These are phyloP conservation scores for Inga oerstediana DNA, from an alignment of 306 rosid genomes.

Conservation along the genomic window DNA sequence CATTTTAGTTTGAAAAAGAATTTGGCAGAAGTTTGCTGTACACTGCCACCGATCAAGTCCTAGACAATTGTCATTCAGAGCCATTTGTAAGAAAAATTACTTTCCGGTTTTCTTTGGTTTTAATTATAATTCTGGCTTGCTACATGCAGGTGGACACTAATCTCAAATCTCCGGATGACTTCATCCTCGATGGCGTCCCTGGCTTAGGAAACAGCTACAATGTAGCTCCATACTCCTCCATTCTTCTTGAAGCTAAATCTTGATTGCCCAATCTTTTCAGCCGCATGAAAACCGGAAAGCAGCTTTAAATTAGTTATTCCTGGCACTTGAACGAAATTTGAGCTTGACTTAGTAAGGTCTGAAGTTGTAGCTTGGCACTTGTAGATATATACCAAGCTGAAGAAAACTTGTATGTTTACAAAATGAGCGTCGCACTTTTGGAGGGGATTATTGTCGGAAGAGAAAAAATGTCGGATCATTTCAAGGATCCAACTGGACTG, in stretches of 20 bases:
- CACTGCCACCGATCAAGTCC: background rate
- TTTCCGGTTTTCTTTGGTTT: background rate
- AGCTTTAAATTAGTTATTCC: conserved; percentile 15
- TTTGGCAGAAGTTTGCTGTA: conserved; percentile 15
- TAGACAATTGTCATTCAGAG: conserved; percentile 2
- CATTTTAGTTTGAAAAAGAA: conserved; percentile 10
- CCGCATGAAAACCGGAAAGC: conserved; percentile 15
- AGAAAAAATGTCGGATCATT: conserved; percentile 17
- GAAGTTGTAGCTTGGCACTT: conserved; percentile 18
- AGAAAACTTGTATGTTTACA: conserved; percentile 9
- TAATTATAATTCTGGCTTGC: conserved; percentile 29
- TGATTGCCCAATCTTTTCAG: conserved; percentile 42
- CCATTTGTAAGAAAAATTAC: conserved; percentile 5
- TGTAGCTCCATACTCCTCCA: conserved; percentile 78
- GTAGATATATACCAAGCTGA: background rate
- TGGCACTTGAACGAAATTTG: background rate
- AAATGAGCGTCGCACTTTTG: background rate
- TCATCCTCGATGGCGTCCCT: conserved; percentile 64
- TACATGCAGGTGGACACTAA: conserved; percentile 79
- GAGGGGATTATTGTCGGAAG: background rate
- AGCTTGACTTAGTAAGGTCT: conserved; percentile 23
- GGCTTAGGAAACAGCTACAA: conserved; percentile 54
- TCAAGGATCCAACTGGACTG: conserved; percentile 9
- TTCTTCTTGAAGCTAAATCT: conserved; percentile 81
- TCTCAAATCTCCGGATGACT: conserved; percentile 74